Evolutionary conservation across 2,329 filamentous ascomycete species (phyloP), one percentile per base, ranked within the genome.

Genomic region (Phyllosticta ampelicida): DNA sequence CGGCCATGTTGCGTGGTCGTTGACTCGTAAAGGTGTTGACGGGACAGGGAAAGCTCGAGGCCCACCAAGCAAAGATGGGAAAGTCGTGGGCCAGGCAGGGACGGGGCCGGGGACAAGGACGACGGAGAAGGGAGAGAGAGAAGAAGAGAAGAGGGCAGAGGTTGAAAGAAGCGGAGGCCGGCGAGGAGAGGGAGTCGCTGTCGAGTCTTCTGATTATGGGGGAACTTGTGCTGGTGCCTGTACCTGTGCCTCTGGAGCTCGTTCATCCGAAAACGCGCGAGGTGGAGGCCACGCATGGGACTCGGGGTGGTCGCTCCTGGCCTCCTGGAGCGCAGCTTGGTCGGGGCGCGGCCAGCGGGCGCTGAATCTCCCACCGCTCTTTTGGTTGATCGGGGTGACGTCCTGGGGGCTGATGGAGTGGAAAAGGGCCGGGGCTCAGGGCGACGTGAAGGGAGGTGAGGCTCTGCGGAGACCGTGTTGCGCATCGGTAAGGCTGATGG

Each of bases 1-100:
- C 55, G 51, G 55, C 55, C 55, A 58, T 58, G 30, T 30, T 49
- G 55, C n/a, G 50, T 56, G 55, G 30, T 29, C 26, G 50, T 51
- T 21, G 50, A 44, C 48, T 55, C 54, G 48, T 36, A 48, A 36
- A 30, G 51, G 49, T 58, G 55, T 20, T 53, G 50, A 48, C 30
- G 48, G 16, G 55, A 50, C 19, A 23, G 9, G 21, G 49, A 53
- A 36, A 57, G 55, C 49, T 51, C 50, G 49, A 44, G 49, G 20
- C 29, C 55, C 55, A 51, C 50, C 49, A 26, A n/a, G 6, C 9
- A 29, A 49, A 49, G 55, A 57, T 28, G 44, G 36, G 36, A n/a
- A 6, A 44, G 13, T 44, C 36, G 16, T 44, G 36, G n/a, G 36
- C 29, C 20, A 29, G 21, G n/a, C n/a, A n/a, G n/a, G n/a, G n/a